phyloP scores from a whole-genome alignment of 768 basidiomycete genomes.

The Boletus vermiculosoides region DNA sequence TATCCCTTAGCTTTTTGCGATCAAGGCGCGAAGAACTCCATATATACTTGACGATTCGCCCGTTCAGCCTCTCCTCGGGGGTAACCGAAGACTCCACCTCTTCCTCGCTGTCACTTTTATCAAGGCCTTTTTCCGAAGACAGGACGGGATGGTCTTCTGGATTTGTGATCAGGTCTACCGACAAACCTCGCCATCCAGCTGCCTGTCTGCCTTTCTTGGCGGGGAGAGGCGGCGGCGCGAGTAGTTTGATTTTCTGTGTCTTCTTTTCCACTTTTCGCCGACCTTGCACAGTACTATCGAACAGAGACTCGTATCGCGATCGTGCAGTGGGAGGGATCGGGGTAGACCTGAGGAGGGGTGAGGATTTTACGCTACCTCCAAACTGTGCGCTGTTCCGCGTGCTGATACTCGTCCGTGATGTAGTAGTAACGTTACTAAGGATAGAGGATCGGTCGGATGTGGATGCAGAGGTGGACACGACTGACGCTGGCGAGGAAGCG shows the following conservation, averaged over 20 bases:
- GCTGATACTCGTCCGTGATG: constrained; percentile 39
- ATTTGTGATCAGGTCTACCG: constrained; percentile 61
- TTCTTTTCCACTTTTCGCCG: constrained; percentile 40
- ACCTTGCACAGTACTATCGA: constrained; percentile 56
- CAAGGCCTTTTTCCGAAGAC: constrained; percentile 13
- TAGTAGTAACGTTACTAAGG: constrained; percentile 45
- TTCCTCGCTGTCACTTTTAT: constrained; percentile 25
- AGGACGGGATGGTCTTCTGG: constrained; percentile 33
- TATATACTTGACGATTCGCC: constrained; percentile 53
- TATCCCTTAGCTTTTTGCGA: constrained; percentile 49
- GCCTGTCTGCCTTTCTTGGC: constrained; percentile 51
- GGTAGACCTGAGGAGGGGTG: constrained; percentile 50
- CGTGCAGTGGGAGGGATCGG: constrained; percentile 67
- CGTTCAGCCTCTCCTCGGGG: constrained; percentile 51
- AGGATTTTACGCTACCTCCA: constrained; percentile 17
- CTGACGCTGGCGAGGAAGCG: constrained; percentile 38
- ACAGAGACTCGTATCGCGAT: constrained; percentile 66
- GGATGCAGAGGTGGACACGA: constrained; percentile 39
- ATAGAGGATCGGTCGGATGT: constrained; percentile 66
- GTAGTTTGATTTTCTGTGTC: constrained; percentile 25
- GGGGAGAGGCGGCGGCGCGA: constrained; percentile 37
- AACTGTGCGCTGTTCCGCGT: constrained; percentile 30
- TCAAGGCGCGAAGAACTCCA: constrained; percentile 65
- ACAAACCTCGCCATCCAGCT: constrained; percentile 72
- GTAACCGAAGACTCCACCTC: constrained; percentile 27